These are phyloP conservation scores for Globisporangium parvum DNA, from an alignment of 352 stramenopile species.

Conservation along the genomic window DNA sequence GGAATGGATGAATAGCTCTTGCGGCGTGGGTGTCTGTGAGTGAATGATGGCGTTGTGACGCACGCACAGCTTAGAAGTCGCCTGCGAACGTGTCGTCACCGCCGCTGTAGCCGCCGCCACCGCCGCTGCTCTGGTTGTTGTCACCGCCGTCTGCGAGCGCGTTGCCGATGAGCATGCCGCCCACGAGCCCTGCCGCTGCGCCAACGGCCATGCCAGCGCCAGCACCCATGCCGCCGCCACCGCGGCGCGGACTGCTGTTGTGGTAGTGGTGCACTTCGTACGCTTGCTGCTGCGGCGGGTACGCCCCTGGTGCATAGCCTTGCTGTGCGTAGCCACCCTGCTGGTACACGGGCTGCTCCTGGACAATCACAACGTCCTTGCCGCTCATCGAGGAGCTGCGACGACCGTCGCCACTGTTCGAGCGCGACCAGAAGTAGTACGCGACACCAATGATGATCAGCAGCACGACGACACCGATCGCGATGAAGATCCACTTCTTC, in stretches of 20 bases:
- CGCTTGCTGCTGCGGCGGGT: slow-evolving; percentile 21
- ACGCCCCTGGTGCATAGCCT: slow-evolving; percentile 29
- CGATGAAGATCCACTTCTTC: slow-evolving; percentile 25
- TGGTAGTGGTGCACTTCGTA: slow-evolving; percentile 14
- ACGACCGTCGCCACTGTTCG: slow-evolving; percentile 22
- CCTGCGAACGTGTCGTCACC: slow-evolving; percentile 15
- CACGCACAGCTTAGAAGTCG: slow-evolving; percentile 8
- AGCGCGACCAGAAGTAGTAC: slow-evolving; percentile 29
- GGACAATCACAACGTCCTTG: slow-evolving; percentile 28
- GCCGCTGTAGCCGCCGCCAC: slow-evolving; percentile 4
- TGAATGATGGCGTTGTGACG: too few species aligned
- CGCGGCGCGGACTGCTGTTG: slow-evolving; percentile 7
- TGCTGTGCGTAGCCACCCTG: slow-evolving; percentile 31
- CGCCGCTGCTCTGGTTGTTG: slow-evolving; percentile 7
- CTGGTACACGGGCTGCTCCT: slow-evolving; percentile 27
- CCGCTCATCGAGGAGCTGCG: slow-evolving; percentile 12
- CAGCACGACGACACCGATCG: slow-evolving; percentile 20
- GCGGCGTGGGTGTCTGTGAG: neutral
- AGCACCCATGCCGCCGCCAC: slow-evolving; percentile 13
- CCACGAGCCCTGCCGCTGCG: slow-evolving; percentile 15
- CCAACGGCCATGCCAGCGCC: slow-evolving; percentile 14
- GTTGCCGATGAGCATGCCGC: slow-evolving; percentile 15
- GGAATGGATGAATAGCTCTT: neutral
- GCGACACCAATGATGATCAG: slow-evolving; percentile 28
- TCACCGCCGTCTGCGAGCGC: slow-evolving; percentile 17